A percentile compares a stretch with the other conserved stretches of the same genome.
phyloP scores from a whole-genome alignment of 139 green algal species.

The Chlorella sorokiniana region DNA sequence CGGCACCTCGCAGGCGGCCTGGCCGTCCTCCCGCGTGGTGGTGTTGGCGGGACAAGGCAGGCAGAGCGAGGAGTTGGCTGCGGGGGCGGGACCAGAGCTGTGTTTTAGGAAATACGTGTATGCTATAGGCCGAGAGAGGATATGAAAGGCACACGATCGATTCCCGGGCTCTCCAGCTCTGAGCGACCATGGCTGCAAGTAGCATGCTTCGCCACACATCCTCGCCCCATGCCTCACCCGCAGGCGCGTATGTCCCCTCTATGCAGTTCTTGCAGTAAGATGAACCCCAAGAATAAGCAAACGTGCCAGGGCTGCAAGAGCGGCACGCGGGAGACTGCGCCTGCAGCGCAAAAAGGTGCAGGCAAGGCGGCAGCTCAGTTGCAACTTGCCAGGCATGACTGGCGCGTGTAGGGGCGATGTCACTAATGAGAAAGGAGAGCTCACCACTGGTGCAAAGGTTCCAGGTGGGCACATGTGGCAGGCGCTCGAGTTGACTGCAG shows the following conservation, averaged over 20 bases:
- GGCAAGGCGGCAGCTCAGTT: neutral
- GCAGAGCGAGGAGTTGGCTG: slow-evolving; percentile 42
- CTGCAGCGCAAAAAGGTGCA: slow-evolving; percentile 5
- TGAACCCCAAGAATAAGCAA: slow-evolving; percentile 56
- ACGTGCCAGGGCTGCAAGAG: slow-evolving; percentile 49
- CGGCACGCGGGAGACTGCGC: slow-evolving; percentile 31
- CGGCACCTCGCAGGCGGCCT: slow-evolving; percentile 25
- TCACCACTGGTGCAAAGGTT: slow-evolving; percentile 28
- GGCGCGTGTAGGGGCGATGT: neutral
- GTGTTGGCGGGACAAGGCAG: slow-evolving; percentile 48
- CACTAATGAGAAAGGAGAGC: neutral
- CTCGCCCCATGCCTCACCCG: neutral
- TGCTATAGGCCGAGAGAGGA: neutral
- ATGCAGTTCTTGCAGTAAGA: slow-evolving; percentile 62
- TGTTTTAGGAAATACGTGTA: neutral
- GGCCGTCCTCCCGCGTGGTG: slow-evolving; percentile 53
- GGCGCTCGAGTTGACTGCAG: slow-evolving; percentile 31
- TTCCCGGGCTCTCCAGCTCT: neutral
- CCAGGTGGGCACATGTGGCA: slow-evolving; percentile 58
- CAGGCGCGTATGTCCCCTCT: slow-evolving; percentile 42
- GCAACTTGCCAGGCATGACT: neutral
- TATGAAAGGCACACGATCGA: neutral
- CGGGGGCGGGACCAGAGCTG: neutral
- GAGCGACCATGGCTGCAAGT: too few species aligned
- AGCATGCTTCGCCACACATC: too few species aligned